These are phyloP conservation scores for Termitomyces sp. DNA, from an alignment of 768 basidiomycete species.

Conservation along the genomic window DNA sequence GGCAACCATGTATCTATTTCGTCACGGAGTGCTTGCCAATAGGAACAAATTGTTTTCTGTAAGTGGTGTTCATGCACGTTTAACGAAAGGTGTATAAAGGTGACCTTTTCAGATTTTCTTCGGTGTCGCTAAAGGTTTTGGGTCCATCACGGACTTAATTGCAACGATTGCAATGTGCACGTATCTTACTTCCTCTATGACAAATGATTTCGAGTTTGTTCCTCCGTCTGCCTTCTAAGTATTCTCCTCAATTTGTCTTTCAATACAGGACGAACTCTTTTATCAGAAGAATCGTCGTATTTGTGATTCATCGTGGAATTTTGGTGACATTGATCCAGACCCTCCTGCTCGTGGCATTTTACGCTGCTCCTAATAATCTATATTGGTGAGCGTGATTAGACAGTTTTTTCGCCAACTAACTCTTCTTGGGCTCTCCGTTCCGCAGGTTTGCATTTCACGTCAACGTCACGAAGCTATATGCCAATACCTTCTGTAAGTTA, in stretches of 20 bases:
- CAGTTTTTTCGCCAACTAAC: neutral
- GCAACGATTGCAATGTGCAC: constrained; percentile 41
- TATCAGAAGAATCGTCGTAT: constrained; percentile 31
- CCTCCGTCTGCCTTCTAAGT: neutral
- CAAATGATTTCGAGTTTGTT: constrained; percentile 30
- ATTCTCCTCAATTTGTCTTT: neutral
- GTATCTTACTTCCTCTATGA: constrained; percentile 30
- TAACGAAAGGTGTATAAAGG: neutral
- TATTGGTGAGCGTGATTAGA: constrained; percentile 27
- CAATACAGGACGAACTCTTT: constrained; percentile 31
- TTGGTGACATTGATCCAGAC: constrained; percentile 40
- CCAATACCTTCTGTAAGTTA: constrained; percentile 43
- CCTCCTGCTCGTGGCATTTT: constrained; percentile 35
- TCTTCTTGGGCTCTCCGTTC: neutral
- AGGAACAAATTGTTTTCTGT: constrained; percentile 25
- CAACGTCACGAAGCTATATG: constrained; percentile 44
- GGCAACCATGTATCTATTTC: constrained; percentile 31
- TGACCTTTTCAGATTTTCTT: constrained; percentile 30
- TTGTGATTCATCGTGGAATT: constrained; percentile 36
- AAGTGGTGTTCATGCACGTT: constrained; percentile 5
- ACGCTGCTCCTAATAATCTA: constrained; percentile 27
- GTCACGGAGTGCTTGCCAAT: constrained; percentile 25
- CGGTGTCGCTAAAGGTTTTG: constrained; percentile 39
- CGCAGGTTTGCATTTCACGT: constrained; percentile 42
- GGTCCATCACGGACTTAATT: constrained; percentile 35